Evolutionary conservation across 345 rosid genomes (phyloP).

Genomic region (Triadica sebifera): DNA sequence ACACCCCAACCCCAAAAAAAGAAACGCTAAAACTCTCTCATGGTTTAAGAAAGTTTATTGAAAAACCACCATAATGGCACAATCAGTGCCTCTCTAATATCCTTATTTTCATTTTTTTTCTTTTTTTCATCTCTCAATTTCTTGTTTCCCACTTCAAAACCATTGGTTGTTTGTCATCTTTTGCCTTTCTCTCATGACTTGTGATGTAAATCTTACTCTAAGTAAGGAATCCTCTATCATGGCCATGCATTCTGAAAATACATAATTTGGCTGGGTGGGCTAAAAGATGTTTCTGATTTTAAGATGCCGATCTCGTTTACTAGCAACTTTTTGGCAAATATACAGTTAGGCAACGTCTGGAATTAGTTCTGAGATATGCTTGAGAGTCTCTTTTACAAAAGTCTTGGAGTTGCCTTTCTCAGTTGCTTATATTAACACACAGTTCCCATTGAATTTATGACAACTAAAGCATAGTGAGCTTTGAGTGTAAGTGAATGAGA

Average conservation of each 20-base stretch:
- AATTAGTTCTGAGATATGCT: too few species aligned
- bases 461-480: neutral
- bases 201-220: neutral
- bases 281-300: neutral
- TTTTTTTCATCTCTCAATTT: too few species aligned
- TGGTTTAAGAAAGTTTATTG: too few species aligned
- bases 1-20: too few species aligned
- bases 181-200: neutral
- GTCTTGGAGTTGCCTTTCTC: neutral
- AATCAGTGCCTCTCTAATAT: too few species aligned
- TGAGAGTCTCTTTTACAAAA: neutral
- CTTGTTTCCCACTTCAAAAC: too few species aligned
- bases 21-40: too few species aligned
- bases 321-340: too few species aligned
- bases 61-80: too few species aligned
- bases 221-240: neutral
- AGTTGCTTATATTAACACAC: neutral
- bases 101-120: too few species aligned
- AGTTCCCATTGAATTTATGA: neutral
- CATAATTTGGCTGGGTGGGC: neutral
- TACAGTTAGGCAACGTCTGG: too few species aligned
- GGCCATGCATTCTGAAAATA: neutral
- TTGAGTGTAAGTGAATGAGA: neutral
- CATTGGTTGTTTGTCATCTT: neutral
- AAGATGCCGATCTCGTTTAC: too few species aligned